phyloP scores from a whole-genome alignment of 768 basidiomycete genomes.

The Agaricus subrufescens region DNA sequence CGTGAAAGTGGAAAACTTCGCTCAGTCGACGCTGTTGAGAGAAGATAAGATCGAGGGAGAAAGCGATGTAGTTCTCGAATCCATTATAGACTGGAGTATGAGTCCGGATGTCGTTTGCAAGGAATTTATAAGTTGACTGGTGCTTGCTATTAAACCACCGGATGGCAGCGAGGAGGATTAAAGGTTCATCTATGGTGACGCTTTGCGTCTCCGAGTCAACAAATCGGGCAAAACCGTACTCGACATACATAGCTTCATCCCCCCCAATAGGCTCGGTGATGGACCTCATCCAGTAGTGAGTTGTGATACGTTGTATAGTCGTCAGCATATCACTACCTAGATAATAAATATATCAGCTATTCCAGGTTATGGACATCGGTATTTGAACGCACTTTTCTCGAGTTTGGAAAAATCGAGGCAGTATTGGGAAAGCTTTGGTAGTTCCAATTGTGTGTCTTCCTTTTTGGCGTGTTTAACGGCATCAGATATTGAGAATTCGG shows the following conservation, averaged over 20 bases:
- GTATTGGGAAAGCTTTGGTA: conserved; percentile 31
- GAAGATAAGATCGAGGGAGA: conserved; percentile 35
- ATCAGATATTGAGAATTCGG: conserved; percentile 35
- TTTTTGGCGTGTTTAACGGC: conserved; percentile 22
- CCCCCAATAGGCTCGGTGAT: conserved; percentile 31
- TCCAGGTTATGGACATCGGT: neutral
- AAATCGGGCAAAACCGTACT: conserved; percentile 43
- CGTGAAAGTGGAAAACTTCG: conserved; percentile 33
- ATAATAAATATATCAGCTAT: neutral
- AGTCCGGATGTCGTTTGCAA: conserved; percentile 29
- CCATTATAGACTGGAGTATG: conserved; percentile 32
- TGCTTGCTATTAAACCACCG: conserved; percentile 35
- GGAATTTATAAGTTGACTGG: conserved; percentile 30
- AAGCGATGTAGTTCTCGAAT: conserved; percentile 40
- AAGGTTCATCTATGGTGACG: conserved; percentile 38
- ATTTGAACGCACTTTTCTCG: conserved; percentile 29
- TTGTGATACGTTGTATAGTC: conserved; percentile 32
- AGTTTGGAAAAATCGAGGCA: conserved; percentile 38
- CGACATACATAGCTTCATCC: conserved; percentile 35
- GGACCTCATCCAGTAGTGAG: conserved; percentile 39
- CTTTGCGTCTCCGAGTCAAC: conserved; percentile 32
- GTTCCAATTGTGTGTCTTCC: conserved; percentile 19
- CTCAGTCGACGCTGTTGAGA: conserved; percentile 22
- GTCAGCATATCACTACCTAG: conserved; percentile 32
- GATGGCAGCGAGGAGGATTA: conserved; percentile 37